Percentiles rank a stretch among this genome's conserved stretches.
Conservation (phyloP, 345 rosid genomes). For the Toxicodendron radicans region DNA sequence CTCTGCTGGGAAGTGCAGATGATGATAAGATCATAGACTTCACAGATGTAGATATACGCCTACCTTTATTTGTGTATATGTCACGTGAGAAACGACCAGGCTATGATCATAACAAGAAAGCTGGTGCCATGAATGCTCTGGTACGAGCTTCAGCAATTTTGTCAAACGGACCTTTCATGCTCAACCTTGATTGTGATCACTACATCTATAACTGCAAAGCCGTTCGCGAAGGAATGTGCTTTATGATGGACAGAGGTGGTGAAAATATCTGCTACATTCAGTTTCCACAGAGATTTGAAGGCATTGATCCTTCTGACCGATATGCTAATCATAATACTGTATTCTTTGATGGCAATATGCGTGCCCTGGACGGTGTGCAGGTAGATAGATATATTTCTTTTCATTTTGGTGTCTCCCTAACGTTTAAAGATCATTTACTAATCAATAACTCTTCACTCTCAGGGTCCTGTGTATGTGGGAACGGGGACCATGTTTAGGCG, state of each 20-base stretch:
- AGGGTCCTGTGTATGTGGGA: constrained; percentile 96
- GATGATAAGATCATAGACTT: constrained; percentile 82
- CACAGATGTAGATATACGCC: constrained; percentile 69
- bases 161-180: constrained; percentile 94
- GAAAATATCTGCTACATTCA: constrained; percentile 91
- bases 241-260: constrained; percentile 96
- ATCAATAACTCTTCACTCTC: background rate
- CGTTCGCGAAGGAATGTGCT: constrained; percentile 93
- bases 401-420: too few species aligned
- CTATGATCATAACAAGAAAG: constrained; percentile 96
- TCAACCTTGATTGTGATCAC: constrained; percentile 96
- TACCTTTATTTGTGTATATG: constrained; percentile 88
- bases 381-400: constrained; percentile 25
- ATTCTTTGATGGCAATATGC: constrained; percentile 96
- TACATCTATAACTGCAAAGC: constrained; percentile 88
- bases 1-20: constrained; percentile 54
- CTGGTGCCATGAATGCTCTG: constrained; percentile 93
- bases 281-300: constrained; percentile 95
- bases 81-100: constrained; percentile 93
- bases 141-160: constrained; percentile 84
- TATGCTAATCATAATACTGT: constrained; percentile 95
- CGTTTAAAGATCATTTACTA: too few species aligned
- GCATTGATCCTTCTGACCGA: constrained; percentile 94
- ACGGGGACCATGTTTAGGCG: constrained; percentile 91
- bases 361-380: constrained; percentile 95